Evolutionary conservation across 2,329 filamentous ascomycete genomes (phyloP), one percentile per base, ranked within the genome.

Genomic region (Clarireedia monteithiana): DNA sequence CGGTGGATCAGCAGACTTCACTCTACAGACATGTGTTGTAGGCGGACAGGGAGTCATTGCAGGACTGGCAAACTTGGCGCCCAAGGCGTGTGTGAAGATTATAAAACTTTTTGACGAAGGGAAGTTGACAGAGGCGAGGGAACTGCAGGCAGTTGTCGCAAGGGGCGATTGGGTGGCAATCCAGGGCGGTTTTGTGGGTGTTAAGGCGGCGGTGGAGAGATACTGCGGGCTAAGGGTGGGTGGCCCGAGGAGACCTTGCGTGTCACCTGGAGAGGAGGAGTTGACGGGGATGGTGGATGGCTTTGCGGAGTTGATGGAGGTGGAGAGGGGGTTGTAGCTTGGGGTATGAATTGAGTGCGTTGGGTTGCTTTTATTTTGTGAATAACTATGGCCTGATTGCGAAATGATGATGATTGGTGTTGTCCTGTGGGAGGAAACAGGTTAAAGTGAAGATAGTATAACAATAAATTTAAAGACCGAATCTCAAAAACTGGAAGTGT

Each of bases 161-260:
- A 72, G 77, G 27, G 84, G 81, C 12, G 84, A 88, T 68, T 86
- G 83, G 84, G 78, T 76, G 0, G 81, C 81, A 44, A 86, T 85
- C 59, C 76, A 84, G 63, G 81, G 81, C 6, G 84, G 83, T 1
- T 81, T 87, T 59, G 77, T 85, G 34, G 82, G 81, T 1, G 83
- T 83, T 54, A 88, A 88, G 73, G 77, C 77, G 48, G 83, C 75
- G 1, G 64, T 88, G 62, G 73, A 81, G 66, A 30, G 71, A 74
- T 20, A 81, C 80, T 64, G 80, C 76, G 61, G 80, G 79, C 5
- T 88, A 87, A 61, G 84, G 84, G 81, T 9, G 7, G 60, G 74
- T 1, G 75, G 74, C 62, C 79, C 80, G 15, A 73, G 84, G 58
- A 78, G 75, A 65, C 83, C 83, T 1, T 72, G 71, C 53, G 55